Evolutionary conservation across 805 yeast species (phyloP).

Genomic region (Wickerhamomyces silvicola): DNA sequence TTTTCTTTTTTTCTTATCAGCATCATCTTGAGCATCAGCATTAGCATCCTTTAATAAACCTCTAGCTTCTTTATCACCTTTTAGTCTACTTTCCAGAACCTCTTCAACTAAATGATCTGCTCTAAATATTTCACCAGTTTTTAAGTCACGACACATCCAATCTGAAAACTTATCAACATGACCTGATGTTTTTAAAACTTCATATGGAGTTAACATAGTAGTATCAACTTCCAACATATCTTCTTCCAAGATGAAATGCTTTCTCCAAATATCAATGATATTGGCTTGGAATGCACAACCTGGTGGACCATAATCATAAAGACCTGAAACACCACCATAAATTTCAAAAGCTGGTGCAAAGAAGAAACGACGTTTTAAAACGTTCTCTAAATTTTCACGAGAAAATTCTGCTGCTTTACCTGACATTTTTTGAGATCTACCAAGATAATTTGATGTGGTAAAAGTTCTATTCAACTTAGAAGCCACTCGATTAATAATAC

Average conservation of each 20-base stretch:
- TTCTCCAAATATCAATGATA: constrained; percentile 92
- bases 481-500: too few species aligned
- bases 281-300: constrained; percentile 98
- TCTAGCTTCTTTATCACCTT: constrained; percentile 96
- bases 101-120: constrained; percentile 98
- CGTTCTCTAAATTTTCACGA: constrained; percentile 86
- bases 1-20: constrained; percentile 88
- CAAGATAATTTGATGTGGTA: too few species aligned
- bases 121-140: constrained; percentile 96
- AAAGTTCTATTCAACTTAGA: too few species aligned
- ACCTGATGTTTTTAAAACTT: constrained; percentile 96
- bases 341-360: constrained; percentile 96
- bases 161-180: constrained; percentile 99
- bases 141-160: constrained; percentile 96
- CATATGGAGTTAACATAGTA: constrained; percentile 96
- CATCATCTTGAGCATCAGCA: constrained; percentile 58
- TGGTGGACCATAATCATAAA: constrained; percentile 98
- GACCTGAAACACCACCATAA: constrained; percentile 97
- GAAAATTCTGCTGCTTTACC: constrained; percentile 41
- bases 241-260: constrained; percentile 94
- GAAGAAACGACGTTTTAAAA: constrained; percentile 91
- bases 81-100: constrained; percentile 90
- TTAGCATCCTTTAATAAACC: constrained; percentile 55
- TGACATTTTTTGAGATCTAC: constrained; percentile 10
- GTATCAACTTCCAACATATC: constrained; percentile 98